These are phyloP conservation scores for Paecilomyces sp. DNA, from an alignment of 2,329 filamentous ascomycete genomes.

Conservation along the genomic window DNA sequence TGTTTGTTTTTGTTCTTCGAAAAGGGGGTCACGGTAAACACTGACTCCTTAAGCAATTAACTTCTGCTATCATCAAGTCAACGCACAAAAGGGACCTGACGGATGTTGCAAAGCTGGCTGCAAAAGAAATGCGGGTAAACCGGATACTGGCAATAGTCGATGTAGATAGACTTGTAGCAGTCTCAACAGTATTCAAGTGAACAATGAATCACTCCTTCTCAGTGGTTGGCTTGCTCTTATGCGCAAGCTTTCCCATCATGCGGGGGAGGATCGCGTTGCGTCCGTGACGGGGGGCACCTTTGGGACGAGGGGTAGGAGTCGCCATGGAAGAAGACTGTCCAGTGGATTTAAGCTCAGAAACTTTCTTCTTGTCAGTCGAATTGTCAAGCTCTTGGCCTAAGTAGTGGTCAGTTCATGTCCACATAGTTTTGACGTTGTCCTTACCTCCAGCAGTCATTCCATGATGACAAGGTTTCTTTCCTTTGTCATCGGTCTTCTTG, in stretches of 20 bases:
- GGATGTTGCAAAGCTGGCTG: not conserved
- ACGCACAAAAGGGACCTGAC: not conserved
- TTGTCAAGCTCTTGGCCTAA: not conserved
- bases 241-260: not conserved
- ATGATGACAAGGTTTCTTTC: not conserved
- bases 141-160: not conserved
- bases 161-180: not conserved
- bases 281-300: not conserved
- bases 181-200: not conserved
- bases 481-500: not conserved
- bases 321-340: not conserved
- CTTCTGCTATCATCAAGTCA: not conserved
- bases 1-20: too few species aligned
- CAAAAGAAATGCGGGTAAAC: not conserved
- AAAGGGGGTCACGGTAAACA: not conserved
- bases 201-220: not conserved
- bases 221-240: not conserved
- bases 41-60: not conserved
- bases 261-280: not conserved
- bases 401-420: not conserved
- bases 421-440: not conserved
- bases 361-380: not conserved
- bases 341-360: not conserved
- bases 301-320: not conserved
- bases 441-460: not conserved